phyloP scores from a whole-genome alignment of 768 basidiomycete species.

The Hebeloma cylindrosporum region DNA sequence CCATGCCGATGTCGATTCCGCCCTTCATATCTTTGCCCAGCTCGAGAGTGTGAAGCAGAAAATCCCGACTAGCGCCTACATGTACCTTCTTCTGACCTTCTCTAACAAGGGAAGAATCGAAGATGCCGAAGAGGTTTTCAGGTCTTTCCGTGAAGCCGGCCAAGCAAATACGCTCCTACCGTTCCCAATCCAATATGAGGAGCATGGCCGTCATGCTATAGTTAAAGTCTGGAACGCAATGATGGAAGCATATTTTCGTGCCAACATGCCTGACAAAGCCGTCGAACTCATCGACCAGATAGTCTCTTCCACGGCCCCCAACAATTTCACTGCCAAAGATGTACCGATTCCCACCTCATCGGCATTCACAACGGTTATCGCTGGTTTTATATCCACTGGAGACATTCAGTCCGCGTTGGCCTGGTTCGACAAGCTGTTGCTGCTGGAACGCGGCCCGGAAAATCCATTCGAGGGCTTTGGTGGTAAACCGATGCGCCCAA shows the following conservation, averaged over 20 bases:
- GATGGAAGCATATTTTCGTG: constrained; percentile 72
- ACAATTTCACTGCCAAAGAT: constrained; percentile 36
- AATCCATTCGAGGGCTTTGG: constrained; percentile 44
- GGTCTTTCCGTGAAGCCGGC: constrained; percentile 51
- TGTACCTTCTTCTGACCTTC: constrained; percentile 59
- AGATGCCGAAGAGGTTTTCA: constrained; percentile 58
- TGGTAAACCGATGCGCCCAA: constrained; percentile 43
- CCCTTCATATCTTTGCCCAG: constrained; percentile 64
- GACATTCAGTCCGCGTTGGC: constrained; percentile 63
- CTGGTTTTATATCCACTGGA: constrained; percentile 59
- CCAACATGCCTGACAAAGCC: constrained; percentile 60
- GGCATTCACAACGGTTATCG: constrained; percentile 64
- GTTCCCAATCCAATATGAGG: constrained; percentile 14
- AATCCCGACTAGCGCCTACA: constrained; percentile 37
- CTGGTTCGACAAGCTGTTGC: constrained; percentile 72
- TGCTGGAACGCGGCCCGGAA: constrained; percentile 33
- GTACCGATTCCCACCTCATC: constrained; percentile 58
- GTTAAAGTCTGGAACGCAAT: constrained; percentile 70
- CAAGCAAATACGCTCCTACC: constrained; percentile 37
- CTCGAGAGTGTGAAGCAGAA: constrained; percentile 45
- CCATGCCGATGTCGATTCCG: constrained; percentile 56
- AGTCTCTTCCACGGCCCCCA: constrained; percentile 49
- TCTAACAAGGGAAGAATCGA: constrained; percentile 48
- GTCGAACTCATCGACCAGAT: constrained; percentile 68
- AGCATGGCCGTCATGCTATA: constrained; percentile 32